These are phyloP conservation scores for Obelidium mucronatum DNA, from an alignment of 192 early-diverging fungal species.

Conservation along the genomic window DNA sequence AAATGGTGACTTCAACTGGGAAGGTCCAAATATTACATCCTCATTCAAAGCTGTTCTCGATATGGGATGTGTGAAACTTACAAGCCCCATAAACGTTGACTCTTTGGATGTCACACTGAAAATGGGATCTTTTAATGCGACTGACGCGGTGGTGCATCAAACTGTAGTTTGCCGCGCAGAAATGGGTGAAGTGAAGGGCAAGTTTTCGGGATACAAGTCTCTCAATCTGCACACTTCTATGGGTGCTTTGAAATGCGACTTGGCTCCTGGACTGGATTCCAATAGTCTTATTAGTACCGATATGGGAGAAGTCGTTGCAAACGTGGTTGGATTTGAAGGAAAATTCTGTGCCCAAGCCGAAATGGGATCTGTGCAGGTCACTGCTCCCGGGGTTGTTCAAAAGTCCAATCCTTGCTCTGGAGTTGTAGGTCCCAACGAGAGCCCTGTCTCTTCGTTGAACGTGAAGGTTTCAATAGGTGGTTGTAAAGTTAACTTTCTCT, in stretches of 20 bases:
- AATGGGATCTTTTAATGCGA: background rate
- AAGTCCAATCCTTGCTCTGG: background rate
- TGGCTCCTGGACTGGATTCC: background rate
- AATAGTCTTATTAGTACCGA: background rate
- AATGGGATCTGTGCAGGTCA: background rate
- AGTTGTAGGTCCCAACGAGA: background rate
- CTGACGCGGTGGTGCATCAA: background rate
- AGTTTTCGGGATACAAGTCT: background rate
- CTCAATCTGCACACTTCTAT: background rate
- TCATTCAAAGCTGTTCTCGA: background rate
- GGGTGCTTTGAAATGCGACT: background rate
- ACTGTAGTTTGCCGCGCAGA: background rate
- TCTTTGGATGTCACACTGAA: background rate
- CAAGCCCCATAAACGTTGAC: background rate
- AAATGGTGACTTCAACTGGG: background rate
- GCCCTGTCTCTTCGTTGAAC: too few species aligned
- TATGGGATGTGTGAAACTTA: background rate
- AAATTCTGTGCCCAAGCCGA: background rate
- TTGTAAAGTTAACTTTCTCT: too few species aligned
- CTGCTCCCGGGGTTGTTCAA: background rate
- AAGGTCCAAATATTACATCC: background rate
- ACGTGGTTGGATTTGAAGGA: background rate
- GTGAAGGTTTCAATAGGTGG: too few species aligned
- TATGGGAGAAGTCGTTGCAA: background rate
- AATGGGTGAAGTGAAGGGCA: background rate